Conservation (phyloP, 129 eudicot species). For the Chrysanthemum makinoi region DNA sequence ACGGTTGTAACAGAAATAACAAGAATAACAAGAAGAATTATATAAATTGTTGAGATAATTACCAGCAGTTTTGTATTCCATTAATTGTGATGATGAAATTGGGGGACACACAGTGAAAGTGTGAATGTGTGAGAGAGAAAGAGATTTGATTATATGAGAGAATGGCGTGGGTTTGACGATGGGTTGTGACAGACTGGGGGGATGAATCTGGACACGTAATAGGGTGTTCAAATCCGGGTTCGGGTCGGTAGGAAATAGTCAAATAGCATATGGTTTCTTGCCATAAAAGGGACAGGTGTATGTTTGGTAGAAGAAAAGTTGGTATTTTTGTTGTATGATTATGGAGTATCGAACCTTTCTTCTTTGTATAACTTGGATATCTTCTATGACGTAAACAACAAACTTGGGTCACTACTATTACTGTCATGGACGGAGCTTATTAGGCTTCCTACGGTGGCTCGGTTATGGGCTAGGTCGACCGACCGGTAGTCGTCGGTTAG, state of each 20-base stretch:
- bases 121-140: slow-evolving; percentile 2
- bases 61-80: slow-evolving; percentile 18
- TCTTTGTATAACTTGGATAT: too few species aligned
- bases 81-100: slow-evolving; percentile 8
- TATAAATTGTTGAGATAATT: neutral
- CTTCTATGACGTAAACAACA: too few species aligned
- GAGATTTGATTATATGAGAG: slow-evolving; percentile 7
- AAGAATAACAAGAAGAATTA: slow-evolving; percentile 6
- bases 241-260: neutral
- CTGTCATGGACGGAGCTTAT: too few species aligned
- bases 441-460: too few species aligned
- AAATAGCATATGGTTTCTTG: too few species aligned
- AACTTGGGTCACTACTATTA: too few species aligned
- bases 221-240: neutral
- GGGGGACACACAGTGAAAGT: neutral
- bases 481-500: too few species aligned
- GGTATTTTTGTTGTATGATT: too few species aligned
- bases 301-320: too few species aligned
- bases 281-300: too few species aligned
- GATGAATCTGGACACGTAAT: slow-evolving; percentile 36
- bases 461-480: too few species aligned
- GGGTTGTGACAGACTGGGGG: slow-evolving; percentile 9
- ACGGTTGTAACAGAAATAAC: slow-evolving; percentile 26
- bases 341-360: too few species aligned
- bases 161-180: slow-evolving; percentile 40